Evolutionary conservation across 2,329 filamentous ascomycete species (phyloP).

Genomic region (Microcyclospora tardicrescens): DNA sequence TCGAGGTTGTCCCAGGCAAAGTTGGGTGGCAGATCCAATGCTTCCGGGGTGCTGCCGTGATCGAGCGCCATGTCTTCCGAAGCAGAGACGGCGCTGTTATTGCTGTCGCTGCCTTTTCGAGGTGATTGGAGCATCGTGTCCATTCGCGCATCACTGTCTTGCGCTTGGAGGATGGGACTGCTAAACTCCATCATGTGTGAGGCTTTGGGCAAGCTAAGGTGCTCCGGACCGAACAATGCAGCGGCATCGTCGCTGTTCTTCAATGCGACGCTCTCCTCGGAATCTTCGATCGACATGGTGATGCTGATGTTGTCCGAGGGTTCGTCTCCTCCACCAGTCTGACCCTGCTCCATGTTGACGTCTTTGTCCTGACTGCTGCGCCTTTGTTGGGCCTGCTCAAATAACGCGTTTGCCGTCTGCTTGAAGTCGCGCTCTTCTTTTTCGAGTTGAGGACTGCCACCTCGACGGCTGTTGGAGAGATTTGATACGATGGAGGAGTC

Average conservation of each 20-base stretch:
- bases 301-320: conserved; percentile 15
- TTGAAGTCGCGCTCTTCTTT: conserved; percentile 95
- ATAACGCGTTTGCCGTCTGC: conserved; percentile 79
- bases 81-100: conserved; percentile 3
- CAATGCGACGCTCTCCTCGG: conserved; percentile 35
- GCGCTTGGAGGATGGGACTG: conserved; percentile 34
- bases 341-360: conserved; percentile 23
- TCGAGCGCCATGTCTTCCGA: conserved; percentile 10
- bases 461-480: conserved; percentile 50
- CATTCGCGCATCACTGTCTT: conserved; percentile 6
- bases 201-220: conserved; percentile 33
- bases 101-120: not conserved
- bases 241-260: conserved; percentile 38
- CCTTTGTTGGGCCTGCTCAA: conserved; percentile 38
- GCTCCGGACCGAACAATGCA: conserved; percentile 34
- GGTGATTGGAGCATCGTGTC: not conserved
- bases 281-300: conserved; percentile 27
- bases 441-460: conserved; percentile 78
- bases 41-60: conserved; percentile 3
- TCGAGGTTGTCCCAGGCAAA: conserved; percentile 31
- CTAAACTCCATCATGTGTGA: conserved; percentile 28
- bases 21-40: conserved; percentile 9
- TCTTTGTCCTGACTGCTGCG: conserved; percentile 29
- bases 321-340: conserved; percentile 20
- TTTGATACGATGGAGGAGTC: conserved; percentile 29